Evolutionary conservation across 768 basidiomycete species (phyloP), one percentile per base, ranked within the genome.

Genomic region (Lentinula guzmanii): DNA sequence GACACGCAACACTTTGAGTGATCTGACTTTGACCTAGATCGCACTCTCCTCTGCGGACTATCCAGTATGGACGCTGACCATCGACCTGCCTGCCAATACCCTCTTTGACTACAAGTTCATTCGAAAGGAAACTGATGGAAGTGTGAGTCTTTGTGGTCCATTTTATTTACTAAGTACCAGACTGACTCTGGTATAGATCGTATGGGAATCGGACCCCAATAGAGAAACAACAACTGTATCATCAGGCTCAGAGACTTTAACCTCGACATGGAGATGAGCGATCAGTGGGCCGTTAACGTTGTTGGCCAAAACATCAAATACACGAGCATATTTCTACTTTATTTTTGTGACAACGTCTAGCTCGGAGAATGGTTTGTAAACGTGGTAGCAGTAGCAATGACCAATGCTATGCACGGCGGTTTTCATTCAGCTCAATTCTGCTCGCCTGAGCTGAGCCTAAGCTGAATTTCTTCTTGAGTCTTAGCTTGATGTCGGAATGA

Each of bases 121-220:
- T 65, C 71, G 83, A 31, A 86, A 83, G 67, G 79, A 80, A 58
- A 71, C 76, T 2, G 71, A 80, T 62, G 82, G 81, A n/a, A 75
- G 69, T 52, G 82, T 84, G 62, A 66, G 81, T 70, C 8, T 48
- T 28, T 34, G 48, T 59, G 28, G 16, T 24, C 43, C n/a, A n/a
- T 5, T 18, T 10, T 21, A 7, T 34, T 35, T 13, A 28, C 37
- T 18, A 5, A 18, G 33, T 48, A 2, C 53, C 9, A 41, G 37
- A 13, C 13, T 31, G 62, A 37, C 39, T 6, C 10, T 45, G 3
- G 28, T 58, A 39, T 55, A 82, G 83, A 69, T 87, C 52, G 73
- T 76, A 7, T 86, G 85, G 85, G 86, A 87, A 67, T 82, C 82
- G 0, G 83, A 85, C 64, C 84, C 86, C 2, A 84, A 86, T 63